Percentiles rank a stretch among this genome's conserved stretches.
These are phyloP conservation scores for Cucumis cinereus DNA, from an alignment of 306 rosid genomes.

Conservation along the genomic window DNA sequence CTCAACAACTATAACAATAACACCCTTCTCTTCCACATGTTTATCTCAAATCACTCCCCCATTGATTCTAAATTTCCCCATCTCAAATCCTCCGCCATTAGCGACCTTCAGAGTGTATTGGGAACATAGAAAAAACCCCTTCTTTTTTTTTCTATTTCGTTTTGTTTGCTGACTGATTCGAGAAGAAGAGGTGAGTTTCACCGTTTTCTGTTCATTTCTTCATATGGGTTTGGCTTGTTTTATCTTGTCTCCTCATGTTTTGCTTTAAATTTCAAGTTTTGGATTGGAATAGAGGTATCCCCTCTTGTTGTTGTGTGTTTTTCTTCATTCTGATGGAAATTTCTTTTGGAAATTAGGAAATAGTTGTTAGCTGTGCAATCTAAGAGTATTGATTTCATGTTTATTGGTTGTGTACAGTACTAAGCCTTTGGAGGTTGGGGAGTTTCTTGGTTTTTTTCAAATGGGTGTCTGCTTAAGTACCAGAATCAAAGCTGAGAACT, in stretches of 20 bases:
- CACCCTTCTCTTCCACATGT: not conserved
- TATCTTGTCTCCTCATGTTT: not conserved
- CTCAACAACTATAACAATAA: not conserved
- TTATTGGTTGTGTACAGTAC: not conserved
- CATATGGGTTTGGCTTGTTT: not conserved
- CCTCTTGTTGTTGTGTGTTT: not conserved
- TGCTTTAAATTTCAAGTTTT: not conserved
- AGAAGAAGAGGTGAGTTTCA: not conserved
- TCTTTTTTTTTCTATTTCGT: not conserved
- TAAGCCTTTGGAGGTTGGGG: not conserved
- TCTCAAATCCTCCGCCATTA: not conserved
- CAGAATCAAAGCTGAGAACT: slow-evolving; percentile 26
- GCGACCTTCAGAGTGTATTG: not conserved
- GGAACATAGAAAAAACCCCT: not conserved
- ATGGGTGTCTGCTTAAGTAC: slow-evolving; percentile 49
- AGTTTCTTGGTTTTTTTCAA: not conserved
- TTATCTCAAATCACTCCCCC: not conserved
- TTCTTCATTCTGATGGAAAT: not conserved
- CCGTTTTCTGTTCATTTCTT: not conserved
- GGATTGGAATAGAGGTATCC: not conserved
- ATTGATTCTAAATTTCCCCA: not conserved
- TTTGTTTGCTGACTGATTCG: not conserved
- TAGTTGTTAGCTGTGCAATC: not conserved
- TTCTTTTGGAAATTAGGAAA: not conserved
- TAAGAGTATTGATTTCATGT: not conserved